phyloP scores from a whole-genome alignment of 805 yeast genomes.

The Aciculoconidium aculeatum region DNA sequence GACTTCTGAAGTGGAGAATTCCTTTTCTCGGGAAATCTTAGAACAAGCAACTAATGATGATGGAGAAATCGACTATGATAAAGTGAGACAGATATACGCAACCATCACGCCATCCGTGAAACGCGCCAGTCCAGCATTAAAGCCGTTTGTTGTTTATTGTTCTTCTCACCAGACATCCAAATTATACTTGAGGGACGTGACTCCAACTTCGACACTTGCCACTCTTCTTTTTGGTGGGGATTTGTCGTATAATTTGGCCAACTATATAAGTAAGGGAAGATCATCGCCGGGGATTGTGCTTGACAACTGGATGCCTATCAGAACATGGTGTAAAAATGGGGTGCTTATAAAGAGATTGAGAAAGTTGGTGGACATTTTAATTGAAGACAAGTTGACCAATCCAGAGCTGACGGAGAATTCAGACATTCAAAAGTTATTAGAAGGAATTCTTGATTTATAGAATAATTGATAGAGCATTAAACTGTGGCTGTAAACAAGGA shows the following conservation, averaged over 20 bases:
- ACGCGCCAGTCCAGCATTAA: conserved; percentile 27
- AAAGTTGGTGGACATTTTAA: conserved; percentile 56
- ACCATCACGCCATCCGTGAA: conserved; percentile 32
- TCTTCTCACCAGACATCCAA: conserved; percentile 60
- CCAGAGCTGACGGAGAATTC: conserved; percentile 12
- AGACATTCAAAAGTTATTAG: conserved; percentile 8
- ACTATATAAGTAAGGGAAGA: conserved; percentile 34
- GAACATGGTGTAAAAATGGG: conserved; percentile 93
- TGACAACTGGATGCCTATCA: conserved; percentile 84
- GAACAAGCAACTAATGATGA: conserved; percentile 27
- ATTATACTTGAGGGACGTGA: conserved; percentile 64
- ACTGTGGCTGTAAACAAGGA: not conserved
- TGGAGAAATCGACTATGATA: conserved; percentile 31
- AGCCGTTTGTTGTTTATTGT: conserved; percentile 58
- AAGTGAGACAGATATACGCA: conserved; percentile 29
- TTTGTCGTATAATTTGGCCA: conserved; percentile 50
- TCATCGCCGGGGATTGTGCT: conserved; percentile 79
- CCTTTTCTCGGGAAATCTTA: conserved; percentile 8
- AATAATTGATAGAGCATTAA: not conserved
- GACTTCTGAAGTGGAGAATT: conserved; percentile 20
- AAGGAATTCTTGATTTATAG: conserved; percentile 5
- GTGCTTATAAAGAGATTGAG: conserved; percentile 73
- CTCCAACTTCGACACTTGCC: conserved; percentile 72
- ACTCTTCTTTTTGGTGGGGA: conserved; percentile 79
- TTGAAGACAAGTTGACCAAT: conserved; percentile 51